Base-by-base conservation (phyloP, 2,329 filamentous ascomycete genomes). In the Diaporthe capsici region DNA sequence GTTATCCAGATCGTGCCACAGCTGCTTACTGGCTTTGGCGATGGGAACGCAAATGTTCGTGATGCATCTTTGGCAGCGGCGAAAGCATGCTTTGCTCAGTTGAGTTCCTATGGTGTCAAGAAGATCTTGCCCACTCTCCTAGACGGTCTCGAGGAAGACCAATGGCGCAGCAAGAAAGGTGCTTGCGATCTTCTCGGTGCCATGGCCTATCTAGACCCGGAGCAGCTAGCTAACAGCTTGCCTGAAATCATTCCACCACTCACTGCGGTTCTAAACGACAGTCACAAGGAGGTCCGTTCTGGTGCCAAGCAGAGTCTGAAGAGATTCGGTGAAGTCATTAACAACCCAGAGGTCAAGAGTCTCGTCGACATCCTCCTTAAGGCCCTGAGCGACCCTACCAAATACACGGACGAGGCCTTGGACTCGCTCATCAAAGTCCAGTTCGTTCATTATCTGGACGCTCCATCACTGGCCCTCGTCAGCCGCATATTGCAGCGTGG, bases 151-250 rank as follows among this genome's bases (percentile, higher is more conserved):
- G 96, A 98, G 78, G 97, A 99, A 78, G 92, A 94, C 72, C 96
- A 98, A 84, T 99, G 97, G 97, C 94, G 97, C 81, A 98, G 95
- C 86, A 98, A 99, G 86, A 98, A 98, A 86, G 97, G 97, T 80
- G 97, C 97, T 72, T 99, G 97, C 82, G 97, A 99, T 82, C 92
- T 98, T 37, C 90, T 99, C 20, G 97, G 97, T 83, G 97, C 97
- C 77, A 99, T 99, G 97, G 97, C 97, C 7, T 99, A 99, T 83
- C 91, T 99, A 44, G 97, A 98, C 83, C 96, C 97, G 10, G 94
- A 98, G 79, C 97, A 99, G 83, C 90, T 99, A 25, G 95, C 97
- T 1, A 90, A 94, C 79, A 98, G 96, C 83, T 87, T 99, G 80
- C 97, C 97, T 2, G 96, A 98, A 74, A 99, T 99, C 79, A 99